Percentiles rank a stretch among this genome's conserved stretches.
phyloP scores from a whole-genome alignment of 2,329 filamentous ascomycete genomes.

The Ciborinia camelliae region DNA sequence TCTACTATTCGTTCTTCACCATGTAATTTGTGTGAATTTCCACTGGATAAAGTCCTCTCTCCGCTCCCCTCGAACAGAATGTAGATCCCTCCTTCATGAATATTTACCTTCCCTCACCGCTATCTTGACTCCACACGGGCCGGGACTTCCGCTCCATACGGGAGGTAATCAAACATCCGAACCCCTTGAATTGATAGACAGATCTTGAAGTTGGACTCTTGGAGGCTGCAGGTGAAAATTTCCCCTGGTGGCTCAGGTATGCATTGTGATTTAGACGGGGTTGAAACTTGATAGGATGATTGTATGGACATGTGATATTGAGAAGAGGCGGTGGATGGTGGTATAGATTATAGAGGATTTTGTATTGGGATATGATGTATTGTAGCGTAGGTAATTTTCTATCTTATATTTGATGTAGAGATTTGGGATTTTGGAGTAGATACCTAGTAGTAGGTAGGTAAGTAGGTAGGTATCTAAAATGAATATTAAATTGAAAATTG shows the following conservation, averaged over 20 bases:
- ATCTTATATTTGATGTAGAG: too few relatives aligned
- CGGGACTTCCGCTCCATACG: background rate
- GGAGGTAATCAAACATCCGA: background rate
- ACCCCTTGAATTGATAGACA: background rate
- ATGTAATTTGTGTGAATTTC: background rate
- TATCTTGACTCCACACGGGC: constrained; percentile 1
- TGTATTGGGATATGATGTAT: background rate
- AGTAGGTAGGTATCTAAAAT: too few relatives aligned
- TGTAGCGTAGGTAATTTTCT: background rate
- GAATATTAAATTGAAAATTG: too few relatives aligned
- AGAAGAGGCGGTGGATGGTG: background rate
- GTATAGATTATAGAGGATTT: background rate
- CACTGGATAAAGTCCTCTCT: background rate
- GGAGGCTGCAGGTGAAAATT: background rate
- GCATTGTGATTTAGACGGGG: background rate
- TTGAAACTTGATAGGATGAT: background rate
- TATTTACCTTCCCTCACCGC: background rate
- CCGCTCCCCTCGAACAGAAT: too few relatives aligned
- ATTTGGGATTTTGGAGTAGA: too few relatives aligned
- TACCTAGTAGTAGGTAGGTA: too few relatives aligned
- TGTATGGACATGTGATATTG: background rate
- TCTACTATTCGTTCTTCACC: background rate
- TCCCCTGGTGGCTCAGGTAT: background rate
- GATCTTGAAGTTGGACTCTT: too few relatives aligned
- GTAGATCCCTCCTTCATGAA: background rate